These are phyloP conservation scores for Penstemon barbatus DNA, from an alignment of 257 asterid genomes.

Conservation along the genomic window DNA sequence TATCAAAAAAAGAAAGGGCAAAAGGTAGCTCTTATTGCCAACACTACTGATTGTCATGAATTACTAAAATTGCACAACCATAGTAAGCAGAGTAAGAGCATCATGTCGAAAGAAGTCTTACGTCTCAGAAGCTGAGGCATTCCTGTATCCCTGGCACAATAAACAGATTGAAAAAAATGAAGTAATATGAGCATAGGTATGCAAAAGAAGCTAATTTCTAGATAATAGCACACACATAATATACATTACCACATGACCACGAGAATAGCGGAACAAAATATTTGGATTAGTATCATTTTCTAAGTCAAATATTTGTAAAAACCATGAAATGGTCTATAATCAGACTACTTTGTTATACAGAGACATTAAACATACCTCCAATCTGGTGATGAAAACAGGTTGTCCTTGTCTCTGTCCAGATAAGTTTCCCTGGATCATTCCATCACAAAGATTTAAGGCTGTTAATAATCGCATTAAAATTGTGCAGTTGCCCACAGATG, in stretches of 20 bases:
- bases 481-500: conserved; percentile 10
- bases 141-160: conserved; percentile 78
- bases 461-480: not conserved
- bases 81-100: conserved; percentile 28
- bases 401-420: conserved; percentile 83
- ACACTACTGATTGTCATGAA: conserved; percentile 3
- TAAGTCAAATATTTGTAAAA: not conserved
- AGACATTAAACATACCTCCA: conserved; percentile 55
- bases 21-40: not conserved
- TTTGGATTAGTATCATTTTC: not conserved
- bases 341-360: conserved; percentile 2
- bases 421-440: conserved; percentile 67
- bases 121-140: conserved; percentile 85
- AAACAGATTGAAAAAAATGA: conserved; percentile 9
- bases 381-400: conserved; percentile 75
- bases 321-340: conserved; percentile 13
- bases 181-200: conserved; percentile 11
- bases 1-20: too few species aligned
- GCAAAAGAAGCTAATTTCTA: not conserved
- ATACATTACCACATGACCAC: not conserved
- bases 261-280: not conserved
- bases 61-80: conserved; percentile 7
- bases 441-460: conserved; percentile 17
- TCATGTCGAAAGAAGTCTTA: conserved; percentile 40
- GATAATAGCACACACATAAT: not conserved